These are phyloP conservation scores for Candida glucosophila DNA, from an alignment of 1,139 yeast genomes.

Conservation along the genomic window DNA sequence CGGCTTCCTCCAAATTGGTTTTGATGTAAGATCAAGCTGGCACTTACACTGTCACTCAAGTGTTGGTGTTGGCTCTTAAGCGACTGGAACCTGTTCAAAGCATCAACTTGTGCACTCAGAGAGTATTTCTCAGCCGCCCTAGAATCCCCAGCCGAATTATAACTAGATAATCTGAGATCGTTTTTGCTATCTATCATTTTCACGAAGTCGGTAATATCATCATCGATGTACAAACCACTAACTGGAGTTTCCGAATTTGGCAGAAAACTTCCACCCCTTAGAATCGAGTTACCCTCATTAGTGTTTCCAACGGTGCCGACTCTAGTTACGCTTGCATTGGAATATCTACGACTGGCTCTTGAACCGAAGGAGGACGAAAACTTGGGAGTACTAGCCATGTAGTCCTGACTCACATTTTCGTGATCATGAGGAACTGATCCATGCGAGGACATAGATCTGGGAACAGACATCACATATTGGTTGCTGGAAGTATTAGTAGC, in stretches of 20 bases:
- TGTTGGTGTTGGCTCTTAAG: constrained; percentile 36
- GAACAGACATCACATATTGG: constrained; percentile 17
- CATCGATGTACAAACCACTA: constrained; percentile 45
- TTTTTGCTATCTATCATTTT: constrained; percentile 66
- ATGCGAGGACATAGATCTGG: constrained; percentile 35
- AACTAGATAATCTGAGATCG: constrained; percentile 31
- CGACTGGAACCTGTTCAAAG: constrained; percentile 29
- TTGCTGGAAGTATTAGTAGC: constrained; percentile 7
- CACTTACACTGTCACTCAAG: constrained; percentile 44
- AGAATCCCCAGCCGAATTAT: constrained; percentile 5
- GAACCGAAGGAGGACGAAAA: constrained; percentile 53
- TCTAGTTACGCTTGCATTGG: constrained; percentile 29
- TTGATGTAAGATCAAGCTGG: constrained; percentile 27
- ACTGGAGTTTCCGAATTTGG: constrained; percentile 29
- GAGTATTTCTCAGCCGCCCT: constrained; percentile 7
- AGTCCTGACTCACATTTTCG: constrained; percentile 16
- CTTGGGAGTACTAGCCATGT: constrained; percentile 28
- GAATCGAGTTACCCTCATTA: constrained; percentile 30
- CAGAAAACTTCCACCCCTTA: no score
- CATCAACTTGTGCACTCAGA: constrained; percentile 15
- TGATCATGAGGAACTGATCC: constrained; percentile 22
- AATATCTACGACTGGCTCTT: constrained; percentile 36
- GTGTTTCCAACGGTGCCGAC: constrained; percentile 19
- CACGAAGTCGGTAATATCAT: constrained; percentile 75
- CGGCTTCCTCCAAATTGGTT: constrained; percentile 9